Evolutionary conservation across 805 yeast species (phyloP), one percentile per base, ranked within the genome.

Genomic region (Metschnikowia drakensbergensis): DNA sequence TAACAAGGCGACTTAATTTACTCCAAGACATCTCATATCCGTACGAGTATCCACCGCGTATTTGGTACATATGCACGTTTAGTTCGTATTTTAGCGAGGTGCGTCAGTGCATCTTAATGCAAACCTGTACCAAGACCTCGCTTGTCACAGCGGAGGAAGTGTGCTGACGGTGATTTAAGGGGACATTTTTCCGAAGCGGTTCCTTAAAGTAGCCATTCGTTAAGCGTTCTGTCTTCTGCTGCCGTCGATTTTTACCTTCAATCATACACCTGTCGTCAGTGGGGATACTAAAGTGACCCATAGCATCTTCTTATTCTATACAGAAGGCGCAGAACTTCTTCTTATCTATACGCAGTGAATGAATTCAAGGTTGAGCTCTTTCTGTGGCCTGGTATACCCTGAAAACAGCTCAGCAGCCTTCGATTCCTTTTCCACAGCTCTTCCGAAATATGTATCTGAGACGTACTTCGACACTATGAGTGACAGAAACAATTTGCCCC

Each of bases 391-490:
- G 29, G 29, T 40, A n/a, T n/a, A 40, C 22, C 36, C 36, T n/a
- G 28, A 31, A 11, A 37, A 37, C 17, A 40, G 28, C 23, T 28
- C 25, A 23, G 29, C 36, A 22, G 30, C 23, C 3, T 31, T 32
- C 23, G 43, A 30, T 3, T 31, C n/a, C 13, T 31, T 4, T 23
- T 25, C 29, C 23, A 10, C 36, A 6, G 25, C 43, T 31, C 43
- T 31, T 32, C 43, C 43, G 43, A 40, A 32, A 36, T 40, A 40
- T 32, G 43, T 32, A n/a, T 17, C 43, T 5, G 43, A 32, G 43
- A 32, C 36, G 11, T n/a, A 31, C 36, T 40, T 40, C 36, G 36
- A 40, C 10, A 40, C 36, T 6, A 40, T 40, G 43, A 31, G 43
- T 23, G 43, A 40, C 33, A 23, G 29, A 40, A 30, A 25, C 43